These are phyloP conservation scores for Nymphaea thermarum DNA, from an alignment of 164 flowering plant species.

Conservation along the genomic window DNA sequence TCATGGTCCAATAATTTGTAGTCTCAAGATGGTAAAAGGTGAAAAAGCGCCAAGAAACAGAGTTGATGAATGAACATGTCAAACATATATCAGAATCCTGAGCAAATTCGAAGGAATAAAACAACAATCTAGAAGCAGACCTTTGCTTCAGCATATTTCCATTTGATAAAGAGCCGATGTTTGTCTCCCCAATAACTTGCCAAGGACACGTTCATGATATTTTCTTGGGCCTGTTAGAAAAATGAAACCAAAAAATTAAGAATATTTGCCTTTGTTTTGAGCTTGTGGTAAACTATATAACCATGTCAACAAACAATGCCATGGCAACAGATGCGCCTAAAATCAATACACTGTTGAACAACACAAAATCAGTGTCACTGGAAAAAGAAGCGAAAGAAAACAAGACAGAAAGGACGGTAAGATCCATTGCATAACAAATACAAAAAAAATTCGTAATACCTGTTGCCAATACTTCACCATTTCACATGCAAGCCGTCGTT, in stretches of 20 bases:
- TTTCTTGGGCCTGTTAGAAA: conserved; percentile 59
- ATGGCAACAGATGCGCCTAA: too few relatives aligned
- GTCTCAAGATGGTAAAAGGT: too few relatives aligned
- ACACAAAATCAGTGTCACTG: too few relatives aligned
- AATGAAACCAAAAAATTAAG: neutral
- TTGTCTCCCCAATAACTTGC: conserved; percentile 92
- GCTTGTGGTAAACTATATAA: too few relatives aligned
- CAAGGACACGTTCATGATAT: conserved; percentile 60
- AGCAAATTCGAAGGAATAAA: too few relatives aligned
- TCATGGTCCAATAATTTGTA: too few relatives aligned
- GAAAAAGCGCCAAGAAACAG: too few relatives aligned
- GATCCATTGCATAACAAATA: neutral
- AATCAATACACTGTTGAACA: too few relatives aligned
- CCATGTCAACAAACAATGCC: too few relatives aligned
- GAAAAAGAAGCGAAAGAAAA: neutral
- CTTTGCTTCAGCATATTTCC: conserved; percentile 93
- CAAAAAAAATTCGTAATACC: conserved; percentile 28
- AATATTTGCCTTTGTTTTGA: too few relatives aligned
- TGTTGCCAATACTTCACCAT: conserved; percentile 98
- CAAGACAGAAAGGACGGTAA: neutral
- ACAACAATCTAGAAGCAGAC: conserved; percentile 17
- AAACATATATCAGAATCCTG: too few relatives aligned
- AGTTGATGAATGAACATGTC: too few relatives aligned
- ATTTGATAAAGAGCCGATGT: conserved; percentile 64
- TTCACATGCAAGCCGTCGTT: conserved; percentile 96